A percentile compares a stretch with the other conserved stretches of the same genome.
phyloP scores from a whole-genome alignment of 2,329 filamentous ascomycete genomes.

The Zarea fungicola region DNA sequence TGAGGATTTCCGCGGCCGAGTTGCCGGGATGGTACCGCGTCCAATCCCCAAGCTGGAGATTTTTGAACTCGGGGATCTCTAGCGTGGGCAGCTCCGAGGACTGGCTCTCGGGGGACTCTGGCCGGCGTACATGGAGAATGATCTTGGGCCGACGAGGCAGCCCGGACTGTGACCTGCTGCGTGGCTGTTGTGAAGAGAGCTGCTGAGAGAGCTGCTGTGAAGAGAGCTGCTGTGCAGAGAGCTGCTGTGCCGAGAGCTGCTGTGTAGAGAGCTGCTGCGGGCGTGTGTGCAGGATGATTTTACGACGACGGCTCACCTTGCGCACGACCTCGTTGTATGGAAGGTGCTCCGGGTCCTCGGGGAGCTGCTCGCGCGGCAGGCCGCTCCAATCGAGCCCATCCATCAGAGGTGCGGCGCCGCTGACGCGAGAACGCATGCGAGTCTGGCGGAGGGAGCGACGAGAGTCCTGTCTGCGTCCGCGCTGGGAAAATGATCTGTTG shows the following conservation, averaged over 20 bases:
- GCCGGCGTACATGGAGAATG: neutral
- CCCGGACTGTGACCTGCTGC: no score
- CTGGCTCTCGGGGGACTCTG: neutral
- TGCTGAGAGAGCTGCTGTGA: no score
- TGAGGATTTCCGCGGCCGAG: no score
- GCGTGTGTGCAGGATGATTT: conserved; percentile 1
- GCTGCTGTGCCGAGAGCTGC: no score
- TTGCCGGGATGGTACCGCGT: no score
- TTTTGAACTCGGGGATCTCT: no score
- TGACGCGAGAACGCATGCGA: conserved; percentile 18
- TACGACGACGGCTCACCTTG: neutral
- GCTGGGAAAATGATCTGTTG: neutral
- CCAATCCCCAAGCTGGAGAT: no score
- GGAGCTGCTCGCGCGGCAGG: conserved; percentile 10
- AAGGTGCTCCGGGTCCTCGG: conserved; percentile 16
- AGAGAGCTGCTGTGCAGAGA: no score
- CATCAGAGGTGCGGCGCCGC: conserved; percentile 20
- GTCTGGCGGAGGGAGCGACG: neutral
- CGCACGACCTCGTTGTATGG: conserved; percentile 15
- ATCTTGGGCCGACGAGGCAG: neutral
- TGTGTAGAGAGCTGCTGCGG: no score
- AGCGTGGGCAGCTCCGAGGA: neutral
- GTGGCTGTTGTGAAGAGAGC: no score
- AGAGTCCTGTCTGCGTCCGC: neutral
- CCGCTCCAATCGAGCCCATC: conserved; percentile 17